Conservation (phyloP, 192 early-diverging fungal genomes). For the Geranomyces variabilis region DNA sequence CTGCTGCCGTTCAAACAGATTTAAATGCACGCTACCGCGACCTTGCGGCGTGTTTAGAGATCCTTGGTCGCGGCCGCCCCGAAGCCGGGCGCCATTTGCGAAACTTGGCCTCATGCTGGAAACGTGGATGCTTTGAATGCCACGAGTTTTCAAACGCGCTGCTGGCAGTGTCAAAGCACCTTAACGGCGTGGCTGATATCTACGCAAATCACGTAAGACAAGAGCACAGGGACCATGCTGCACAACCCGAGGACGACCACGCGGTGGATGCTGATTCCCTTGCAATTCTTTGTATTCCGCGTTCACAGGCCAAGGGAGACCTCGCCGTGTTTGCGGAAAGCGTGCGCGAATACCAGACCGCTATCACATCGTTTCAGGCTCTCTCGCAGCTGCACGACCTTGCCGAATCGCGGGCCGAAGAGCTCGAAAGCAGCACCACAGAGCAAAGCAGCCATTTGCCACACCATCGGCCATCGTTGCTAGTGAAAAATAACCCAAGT, state of each 20-base stretch:
- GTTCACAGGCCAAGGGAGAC: conserved; percentile 7
- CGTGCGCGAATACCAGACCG: conserved; percentile 20
- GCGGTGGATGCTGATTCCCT: no score
- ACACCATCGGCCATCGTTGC: background rate
- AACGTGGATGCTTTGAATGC: conserved; percentile 31
- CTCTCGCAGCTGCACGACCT: conserved; percentile 29
- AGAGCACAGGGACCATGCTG: no score
- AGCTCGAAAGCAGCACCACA: background rate
- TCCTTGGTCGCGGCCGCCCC: conserved; percentile 17
- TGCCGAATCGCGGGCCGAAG: conserved; percentile 24
- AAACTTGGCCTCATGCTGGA: conserved; percentile 32
- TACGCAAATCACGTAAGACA: conserved; percentile 23
- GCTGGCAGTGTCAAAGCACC: conserved; percentile 29
- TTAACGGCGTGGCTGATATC: conserved; percentile 20
- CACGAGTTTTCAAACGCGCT: conserved; percentile 33
- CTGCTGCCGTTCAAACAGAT: background rate
- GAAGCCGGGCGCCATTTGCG: conserved; percentile 20
- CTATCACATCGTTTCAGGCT: conserved; percentile 15
- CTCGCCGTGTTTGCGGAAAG: conserved; percentile 24
- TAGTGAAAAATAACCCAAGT: no score
- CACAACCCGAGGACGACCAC: no score
- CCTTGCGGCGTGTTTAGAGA: conserved; percentile 16
- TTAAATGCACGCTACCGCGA: background rate
- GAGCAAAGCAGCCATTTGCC: background rate
- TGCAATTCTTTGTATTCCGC: no score